phyloP scores from a whole-genome alignment of 139 green algal genomes.

The Tetratostichococcus sp. region DNA sequence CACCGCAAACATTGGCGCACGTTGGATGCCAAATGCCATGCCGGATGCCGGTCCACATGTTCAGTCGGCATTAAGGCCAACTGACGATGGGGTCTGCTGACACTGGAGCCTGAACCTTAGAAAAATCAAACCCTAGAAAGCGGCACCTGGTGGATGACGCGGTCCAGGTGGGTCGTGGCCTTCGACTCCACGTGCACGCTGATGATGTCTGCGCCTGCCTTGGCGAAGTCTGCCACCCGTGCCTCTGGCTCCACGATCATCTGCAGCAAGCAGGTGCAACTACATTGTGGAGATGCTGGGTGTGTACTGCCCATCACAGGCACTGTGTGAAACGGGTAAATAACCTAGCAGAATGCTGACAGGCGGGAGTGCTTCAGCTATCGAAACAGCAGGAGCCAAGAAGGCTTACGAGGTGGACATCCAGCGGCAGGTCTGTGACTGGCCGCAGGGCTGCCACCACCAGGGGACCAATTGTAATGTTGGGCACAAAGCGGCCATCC shows the following conservation, averaged over 20 bases:
- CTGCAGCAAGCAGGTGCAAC: neutral
- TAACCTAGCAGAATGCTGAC: no score
- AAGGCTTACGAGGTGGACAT: constrained; percentile 84
- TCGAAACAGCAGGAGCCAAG: no score
- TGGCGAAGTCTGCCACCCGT: constrained; percentile 84
- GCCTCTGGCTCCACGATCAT: constrained; percentile 99
- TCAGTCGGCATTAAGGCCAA: no score
- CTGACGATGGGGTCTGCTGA: no score
- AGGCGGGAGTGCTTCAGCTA: no score
- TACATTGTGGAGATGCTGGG: neutral
- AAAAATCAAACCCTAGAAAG: no score
- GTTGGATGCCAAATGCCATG: no score
- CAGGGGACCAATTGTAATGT: constrained; percentile 99
- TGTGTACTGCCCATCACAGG: no score
- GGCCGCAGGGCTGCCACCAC: constrained; percentile 94
- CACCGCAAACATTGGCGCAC: no score
- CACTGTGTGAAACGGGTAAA: no score
- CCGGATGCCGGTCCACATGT: no score
- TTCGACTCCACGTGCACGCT: constrained; percentile 86
- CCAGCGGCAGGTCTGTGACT: constrained; percentile 92
- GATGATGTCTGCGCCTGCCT: constrained; percentile 99
- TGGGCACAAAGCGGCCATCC: constrained; percentile 96
- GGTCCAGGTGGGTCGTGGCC: constrained; percentile 95
- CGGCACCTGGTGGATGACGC: constrained; percentile 80
- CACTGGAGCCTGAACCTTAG: no score